Evolutionary conservation across 2,329 filamentous ascomycete genomes (phyloP).

Genomic region (Trichoderma brevicompactum): DNA sequence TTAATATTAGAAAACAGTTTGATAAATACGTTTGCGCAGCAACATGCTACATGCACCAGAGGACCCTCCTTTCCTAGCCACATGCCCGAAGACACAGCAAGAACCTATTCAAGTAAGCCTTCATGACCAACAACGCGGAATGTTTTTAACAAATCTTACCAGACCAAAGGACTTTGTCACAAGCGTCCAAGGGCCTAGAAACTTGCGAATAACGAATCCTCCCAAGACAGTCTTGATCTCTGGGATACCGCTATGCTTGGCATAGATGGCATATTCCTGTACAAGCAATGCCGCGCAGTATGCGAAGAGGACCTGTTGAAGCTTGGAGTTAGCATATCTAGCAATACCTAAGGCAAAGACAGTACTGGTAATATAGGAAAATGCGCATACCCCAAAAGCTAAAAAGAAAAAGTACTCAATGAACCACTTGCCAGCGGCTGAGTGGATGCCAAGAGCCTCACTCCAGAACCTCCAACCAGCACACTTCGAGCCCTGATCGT

Average conservation of each 20-base stretch:
- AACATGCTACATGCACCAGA: conserved; percentile 93
- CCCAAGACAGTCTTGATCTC: conserved; percentile 97
- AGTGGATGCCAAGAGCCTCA: conserved; percentile 68
- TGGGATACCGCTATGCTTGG: conserved; percentile 93
- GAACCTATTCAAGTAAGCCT: conserved; percentile 58
- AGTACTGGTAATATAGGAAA: background rate
- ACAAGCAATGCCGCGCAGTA: conserved; percentile 78
- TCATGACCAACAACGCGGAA: background rate
- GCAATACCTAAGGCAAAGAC: background rate
- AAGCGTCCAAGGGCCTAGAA: conserved; percentile 87
- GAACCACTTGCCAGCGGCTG: conserved; percentile 73
- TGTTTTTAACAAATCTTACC: conserved; percentile 53
- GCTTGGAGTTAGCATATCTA: background rate
- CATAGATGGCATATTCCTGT: conserved; percentile 81
- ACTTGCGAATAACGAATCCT: conserved; percentile 87
- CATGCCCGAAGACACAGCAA: conserved; percentile 90
- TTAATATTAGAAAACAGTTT: conserved; percentile 81
- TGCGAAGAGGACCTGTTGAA: conserved; percentile 71
- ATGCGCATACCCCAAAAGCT: conserved; percentile 70
- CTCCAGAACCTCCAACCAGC: conserved; percentile 88
- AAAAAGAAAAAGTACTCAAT: conserved; percentile 88
- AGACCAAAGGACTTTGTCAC: conserved; percentile 87
- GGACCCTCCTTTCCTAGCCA: conserved; percentile 98
- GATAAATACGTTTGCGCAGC: conserved; percentile 92
- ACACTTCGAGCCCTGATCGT: conserved; percentile 81